These are phyloP conservation scores for Glarea lozoyensis DNA, from an alignment of 495 filamentous ascomycete species.

Conservation along the genomic window DNA sequence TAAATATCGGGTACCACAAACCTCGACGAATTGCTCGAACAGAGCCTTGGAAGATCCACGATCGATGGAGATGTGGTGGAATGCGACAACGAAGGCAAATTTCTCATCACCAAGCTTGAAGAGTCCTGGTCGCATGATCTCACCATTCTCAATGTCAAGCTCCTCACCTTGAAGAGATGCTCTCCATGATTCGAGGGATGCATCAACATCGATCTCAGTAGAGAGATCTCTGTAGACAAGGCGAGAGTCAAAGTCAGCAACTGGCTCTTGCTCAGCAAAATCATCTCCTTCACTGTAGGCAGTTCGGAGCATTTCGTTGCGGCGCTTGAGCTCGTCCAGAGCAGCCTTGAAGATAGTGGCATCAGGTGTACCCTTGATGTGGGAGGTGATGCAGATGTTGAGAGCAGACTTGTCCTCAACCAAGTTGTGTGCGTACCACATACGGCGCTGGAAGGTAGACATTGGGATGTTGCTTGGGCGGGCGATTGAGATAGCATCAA, in stretches of 20 bases:
- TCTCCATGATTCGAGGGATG: slow-evolving; percentile 5
- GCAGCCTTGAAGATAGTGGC: slow-evolving; percentile 24
- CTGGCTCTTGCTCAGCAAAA: slow-evolving; percentile 17
- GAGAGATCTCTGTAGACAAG: slow-evolving; percentile 14
- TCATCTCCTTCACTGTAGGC: slow-evolving; percentile 26
- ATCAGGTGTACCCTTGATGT: slow-evolving; percentile 22
- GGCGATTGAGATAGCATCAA: not conserved
- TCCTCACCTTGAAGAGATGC: slow-evolving; percentile 9
- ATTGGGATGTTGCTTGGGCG: slow-evolving; percentile 11
- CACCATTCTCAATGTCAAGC: slow-evolving; percentile 24
- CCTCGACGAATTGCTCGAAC: slow-evolving; percentile 19
- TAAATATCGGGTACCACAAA: no score
- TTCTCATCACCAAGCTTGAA: slow-evolving; percentile 21
- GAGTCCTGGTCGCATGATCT: slow-evolving; percentile 17
- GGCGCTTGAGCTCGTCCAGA: slow-evolving; percentile 18
- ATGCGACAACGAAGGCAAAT: slow-evolving; percentile 25
- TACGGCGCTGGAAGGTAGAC: slow-evolving; percentile 23
- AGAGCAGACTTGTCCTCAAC: slow-evolving; percentile 26
- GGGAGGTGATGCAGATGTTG: slow-evolving; percentile 24
- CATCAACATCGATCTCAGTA: slow-evolving; percentile 1
- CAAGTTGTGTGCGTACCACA: slow-evolving; percentile 24
- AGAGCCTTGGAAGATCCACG: slow-evolving; percentile 18
- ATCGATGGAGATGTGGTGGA: slow-evolving; percentile 25
- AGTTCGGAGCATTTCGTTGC: slow-evolving; percentile 38
- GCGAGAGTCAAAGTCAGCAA: slow-evolving; percentile 11